Base-by-base conservation (phyloP, 768 basidiomycete species). In the Cystofilobasidium capitatum region DNA sequence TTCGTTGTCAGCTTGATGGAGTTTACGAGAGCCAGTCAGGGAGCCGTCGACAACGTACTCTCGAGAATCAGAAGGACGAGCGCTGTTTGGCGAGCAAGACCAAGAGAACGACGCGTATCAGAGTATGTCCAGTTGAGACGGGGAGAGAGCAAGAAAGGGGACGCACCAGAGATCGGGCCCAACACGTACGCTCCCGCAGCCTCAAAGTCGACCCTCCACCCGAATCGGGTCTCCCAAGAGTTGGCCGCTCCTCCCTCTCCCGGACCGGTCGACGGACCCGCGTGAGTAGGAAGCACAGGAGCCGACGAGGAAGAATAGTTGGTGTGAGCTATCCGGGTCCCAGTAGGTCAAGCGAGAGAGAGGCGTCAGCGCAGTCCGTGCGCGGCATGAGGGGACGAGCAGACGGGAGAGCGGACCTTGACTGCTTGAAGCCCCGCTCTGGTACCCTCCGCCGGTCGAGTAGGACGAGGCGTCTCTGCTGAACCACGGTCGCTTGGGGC, bases 131-230 rank as follows among this genome's bases (percentile, higher is more conserved):
- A 49, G 17, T 5, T 3, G n/a, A 6, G 36, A 8, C 24, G 13
- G 36, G 16, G n/a, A n/a, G n/a, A 12, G 17, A 49, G 22, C 1
- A 40, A 49, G n/a, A n/a, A 24, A 24, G n/a, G n/a, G 26, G 35
- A 74, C 84, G 64, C 71, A 89, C 88, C 88, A 62, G 86, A 84
- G 26, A 88, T 73, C 0, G 86, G 88, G 9, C 88, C 88, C 0
- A 87, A 76, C 0, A 88, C 40, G 74, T 89, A 89, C 5, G 84
- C 81, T 58, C 80, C 78, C 7, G 85, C 85, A 20, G 86, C 83
- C 64, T 86, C 77, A 29, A 86, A 59, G 74, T 89, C 86, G 16
- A 88, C 83, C 70, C 87, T 81, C 79, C 83, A 78, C 16, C 84
- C 83, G 71, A 83, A 82, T 33, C 84, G 79, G 17, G 86, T 88